These are phyloP conservation scores for Thermothelomyces thermophilus DNA, from an alignment of 2,329 filamentous ascomycete genomes.

Conservation along the genomic window DNA sequence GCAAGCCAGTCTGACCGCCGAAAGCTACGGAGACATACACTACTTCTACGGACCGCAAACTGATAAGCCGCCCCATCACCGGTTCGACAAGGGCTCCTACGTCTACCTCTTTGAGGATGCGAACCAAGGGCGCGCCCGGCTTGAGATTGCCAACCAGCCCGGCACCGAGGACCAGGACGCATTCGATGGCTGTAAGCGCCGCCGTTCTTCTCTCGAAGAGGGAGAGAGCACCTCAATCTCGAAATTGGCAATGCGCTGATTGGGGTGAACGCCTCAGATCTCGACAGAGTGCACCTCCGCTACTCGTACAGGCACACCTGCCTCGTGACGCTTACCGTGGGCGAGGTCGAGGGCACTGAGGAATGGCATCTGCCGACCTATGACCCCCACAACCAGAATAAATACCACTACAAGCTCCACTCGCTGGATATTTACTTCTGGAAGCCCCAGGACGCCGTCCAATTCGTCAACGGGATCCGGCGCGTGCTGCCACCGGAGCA, in stretches of 20 bases:
- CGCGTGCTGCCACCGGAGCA: conserved; percentile 56
- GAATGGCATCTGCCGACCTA: conserved; percentile 72
- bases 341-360: conserved; percentile 44
- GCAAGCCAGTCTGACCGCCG: conserved; percentile 19
- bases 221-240: too few relatives aligned
- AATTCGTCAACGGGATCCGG: conserved; percentile 62
- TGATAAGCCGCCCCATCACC: conserved; percentile 65
- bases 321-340: conserved; percentile 60
- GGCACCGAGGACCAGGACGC: conserved; percentile 73
- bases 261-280: conserved; percentile 38
- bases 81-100: conserved; percentile 74
- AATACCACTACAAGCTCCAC: conserved; percentile 72
- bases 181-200: conserved; percentile 63
- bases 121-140: conserved; percentile 56
- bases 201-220: not conserved
- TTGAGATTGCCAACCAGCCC: conserved; percentile 70
- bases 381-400: conserved; percentile 66
- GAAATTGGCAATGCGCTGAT: conserved; percentile 18
- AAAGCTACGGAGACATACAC: conserved; percentile 69
- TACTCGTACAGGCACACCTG: conserved; percentile 72
- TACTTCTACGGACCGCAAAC: conserved; percentile 69
- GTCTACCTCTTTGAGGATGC: conserved; percentile 75
- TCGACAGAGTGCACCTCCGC: conserved; percentile 57
- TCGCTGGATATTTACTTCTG: conserved; percentile 75
- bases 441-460: conserved; percentile 64